Evolutionary conservation across 441 rosid species (phyloP).

Genomic region (Populus hybrid): DNA sequence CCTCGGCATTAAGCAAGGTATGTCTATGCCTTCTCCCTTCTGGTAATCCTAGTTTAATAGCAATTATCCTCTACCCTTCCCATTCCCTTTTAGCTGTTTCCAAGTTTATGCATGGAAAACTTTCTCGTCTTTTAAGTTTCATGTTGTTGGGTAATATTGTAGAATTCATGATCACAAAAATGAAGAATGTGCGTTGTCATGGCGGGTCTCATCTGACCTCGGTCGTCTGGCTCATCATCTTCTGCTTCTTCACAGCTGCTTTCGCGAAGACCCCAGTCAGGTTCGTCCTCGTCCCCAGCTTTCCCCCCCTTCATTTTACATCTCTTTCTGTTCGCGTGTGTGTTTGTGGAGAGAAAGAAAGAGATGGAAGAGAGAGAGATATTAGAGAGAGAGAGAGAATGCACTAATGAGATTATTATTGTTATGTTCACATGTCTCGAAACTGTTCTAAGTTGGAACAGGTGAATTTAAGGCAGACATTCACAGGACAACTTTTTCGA

Average conservation of each 20-base stretch:
- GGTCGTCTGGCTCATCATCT: conserved; percentile 14
- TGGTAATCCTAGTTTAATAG: neutral
- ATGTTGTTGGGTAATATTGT: neutral
- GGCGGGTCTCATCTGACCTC: neutral
- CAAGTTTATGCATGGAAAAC: neutral
- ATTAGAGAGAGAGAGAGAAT: conserved; percentile 4
- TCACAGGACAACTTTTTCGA: neutral
- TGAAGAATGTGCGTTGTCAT: conserved; percentile 12
- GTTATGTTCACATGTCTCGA: neutral
- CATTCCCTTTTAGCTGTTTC: neutral
- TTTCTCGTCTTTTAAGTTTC: neutral
- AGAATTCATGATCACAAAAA: neutral
- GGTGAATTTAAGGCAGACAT: neutral
- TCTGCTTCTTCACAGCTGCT: conserved; percentile 5
- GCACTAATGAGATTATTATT: neutral
- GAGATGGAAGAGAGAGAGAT: conserved; percentile 3
- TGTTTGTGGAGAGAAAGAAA: conserved; percentile 2
- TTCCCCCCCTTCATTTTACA: neutral
- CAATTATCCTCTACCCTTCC: neutral
- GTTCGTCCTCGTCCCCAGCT: conserved; percentile 25
- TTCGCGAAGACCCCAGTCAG: conserved; percentile 29
- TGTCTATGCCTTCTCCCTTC: neutral
- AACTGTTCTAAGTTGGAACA: neutral
- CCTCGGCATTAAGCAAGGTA: conserved; percentile 23
- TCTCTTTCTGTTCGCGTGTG: neutral